These are phyloP conservation scores for Melanogaster broomeanus DNA, from an alignment of 768 basidiomycete genomes.

Conservation along the genomic window DNA sequence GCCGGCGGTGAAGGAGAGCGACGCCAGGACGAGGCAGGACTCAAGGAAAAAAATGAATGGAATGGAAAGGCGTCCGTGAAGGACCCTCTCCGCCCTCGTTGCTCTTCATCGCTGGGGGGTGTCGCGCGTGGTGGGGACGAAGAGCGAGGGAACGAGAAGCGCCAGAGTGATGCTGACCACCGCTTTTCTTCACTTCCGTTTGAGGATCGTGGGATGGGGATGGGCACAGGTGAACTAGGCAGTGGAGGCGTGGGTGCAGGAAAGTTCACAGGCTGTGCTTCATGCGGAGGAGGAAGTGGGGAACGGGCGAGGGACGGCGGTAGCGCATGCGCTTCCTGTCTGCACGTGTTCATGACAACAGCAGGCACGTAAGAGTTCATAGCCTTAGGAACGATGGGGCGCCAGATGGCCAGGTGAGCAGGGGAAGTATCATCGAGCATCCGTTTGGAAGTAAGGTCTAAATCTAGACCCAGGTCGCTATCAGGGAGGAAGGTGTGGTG, in stretches of 20 bases:
- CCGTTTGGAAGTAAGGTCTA: constrained; percentile 33
- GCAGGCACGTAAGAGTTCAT: constrained; percentile 27
- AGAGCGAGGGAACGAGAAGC: constrained; percentile 35
- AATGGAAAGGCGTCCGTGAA: constrained; percentile 49
- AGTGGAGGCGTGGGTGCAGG: constrained; percentile 17
- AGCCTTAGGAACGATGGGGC: constrained; percentile 23
- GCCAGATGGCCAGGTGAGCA: constrained; percentile 33
- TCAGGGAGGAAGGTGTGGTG: constrained; percentile 40
- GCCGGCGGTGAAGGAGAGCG: constrained; percentile 43
- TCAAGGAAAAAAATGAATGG: constrained; percentile 36
- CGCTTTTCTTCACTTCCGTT: constrained; percentile 34
- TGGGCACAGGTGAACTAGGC: constrained; percentile 30
- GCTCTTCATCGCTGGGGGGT: constrained; percentile 23
- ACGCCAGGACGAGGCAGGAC: constrained; percentile 34
- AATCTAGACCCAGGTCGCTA: constrained; percentile 34
- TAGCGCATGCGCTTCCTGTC: constrained; percentile 19
- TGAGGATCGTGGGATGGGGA: constrained; percentile 28
- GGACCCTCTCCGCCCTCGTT: constrained; percentile 30
- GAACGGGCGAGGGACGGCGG: constrained; percentile 11
- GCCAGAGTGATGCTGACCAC: constrained; percentile 37
- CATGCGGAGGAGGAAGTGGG: constrained; percentile 12
- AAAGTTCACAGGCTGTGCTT: constrained; percentile 9
- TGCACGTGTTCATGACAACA: constrained; percentile 29
- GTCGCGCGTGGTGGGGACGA: constrained; percentile 30
- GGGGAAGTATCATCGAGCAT: constrained; percentile 32